Conservation (phyloP, 345 rosid species). For the Passiflora organensis region DNA sequence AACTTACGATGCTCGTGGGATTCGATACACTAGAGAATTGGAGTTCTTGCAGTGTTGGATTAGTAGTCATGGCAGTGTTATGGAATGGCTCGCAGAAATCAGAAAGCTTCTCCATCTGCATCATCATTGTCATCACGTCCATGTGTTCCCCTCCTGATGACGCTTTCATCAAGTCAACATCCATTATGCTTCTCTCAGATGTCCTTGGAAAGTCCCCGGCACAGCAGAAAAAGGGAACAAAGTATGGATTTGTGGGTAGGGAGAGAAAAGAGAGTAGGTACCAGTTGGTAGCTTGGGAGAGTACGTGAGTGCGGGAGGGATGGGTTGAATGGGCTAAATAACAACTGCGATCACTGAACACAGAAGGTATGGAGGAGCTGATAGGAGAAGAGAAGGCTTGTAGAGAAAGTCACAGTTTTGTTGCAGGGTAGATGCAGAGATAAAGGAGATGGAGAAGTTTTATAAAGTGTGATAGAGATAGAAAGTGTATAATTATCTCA, state of each 20-base stretch:
- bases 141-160: slow-evolving; percentile 26
- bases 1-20: neutral
- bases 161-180: slow-evolving; percentile 40
- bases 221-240: slow-evolving; percentile 13
- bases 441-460: neutral
- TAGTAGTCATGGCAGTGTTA: neutral
- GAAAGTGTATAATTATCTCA: slow-evolving; percentile 16
- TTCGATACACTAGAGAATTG: slow-evolving; percentile 25
- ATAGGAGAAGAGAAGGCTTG: neutral
- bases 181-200: slow-evolving; percentile 19
- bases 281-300: too few relatives aligned
- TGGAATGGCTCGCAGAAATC: slow-evolving; percentile 37
- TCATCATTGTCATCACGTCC: slow-evolving; percentile 56
- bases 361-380: slow-evolving; percentile 20
- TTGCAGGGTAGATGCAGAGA: neutral
- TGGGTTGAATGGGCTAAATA: neutral
- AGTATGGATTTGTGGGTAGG: neutral
- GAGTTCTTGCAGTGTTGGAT: slow-evolving; percentile 15
- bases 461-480: slow-evolving; percentile 4
- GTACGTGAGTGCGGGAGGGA: slow-evolving; percentile 6
- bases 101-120: slow-evolving; percentile 64
- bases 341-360: neutral
- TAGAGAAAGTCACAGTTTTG: neutral
- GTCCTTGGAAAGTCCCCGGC: neutral
- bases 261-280: neutral